phyloP scores from a whole-genome alignment of 768 basidiomycete species.

The Boletus eberwhitei region DNA sequence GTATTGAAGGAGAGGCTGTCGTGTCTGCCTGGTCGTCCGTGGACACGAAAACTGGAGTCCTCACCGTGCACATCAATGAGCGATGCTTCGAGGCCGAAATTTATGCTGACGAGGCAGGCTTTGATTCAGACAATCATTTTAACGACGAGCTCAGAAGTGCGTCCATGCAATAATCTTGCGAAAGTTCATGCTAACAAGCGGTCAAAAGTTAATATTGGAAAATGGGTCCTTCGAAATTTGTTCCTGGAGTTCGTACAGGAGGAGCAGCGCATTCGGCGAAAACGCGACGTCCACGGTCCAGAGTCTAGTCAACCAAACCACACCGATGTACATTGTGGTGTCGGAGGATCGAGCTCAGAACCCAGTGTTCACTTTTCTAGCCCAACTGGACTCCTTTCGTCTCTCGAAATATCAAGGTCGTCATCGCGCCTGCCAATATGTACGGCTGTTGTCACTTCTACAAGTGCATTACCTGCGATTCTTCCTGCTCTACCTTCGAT shows the following conservation, averaged over 20 bases:
- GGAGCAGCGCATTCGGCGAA: conserved; percentile 47
- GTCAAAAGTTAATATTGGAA: conserved; percentile 79
- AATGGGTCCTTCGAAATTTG: conserved; percentile 85
- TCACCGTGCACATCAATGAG: conserved; percentile 86
- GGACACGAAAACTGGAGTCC: conserved; percentile 85
- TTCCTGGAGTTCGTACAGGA: conserved; percentile 77
- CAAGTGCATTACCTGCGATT: conserved; percentile 64
- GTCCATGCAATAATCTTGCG: conserved; percentile 30
- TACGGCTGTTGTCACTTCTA: conserved; percentile 54
- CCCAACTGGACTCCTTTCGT: conserved; percentile 26
- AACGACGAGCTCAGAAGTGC: conserved; percentile 79
- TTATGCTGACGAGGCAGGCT: conserved; percentile 89
- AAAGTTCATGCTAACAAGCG: conserved; percentile 3
- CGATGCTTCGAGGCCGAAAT: conserved; percentile 92
- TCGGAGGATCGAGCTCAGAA: conserved; percentile 25
- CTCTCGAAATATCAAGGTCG: conserved; percentile 28
- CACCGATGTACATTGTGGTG: conserved; percentile 20
- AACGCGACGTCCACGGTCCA: conserved; percentile 27
- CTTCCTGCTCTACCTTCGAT: conserved; percentile 46
- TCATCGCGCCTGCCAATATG: conserved; percentile 25
- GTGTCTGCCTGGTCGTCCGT: conserved; percentile 81
- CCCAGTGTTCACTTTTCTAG: conserved; percentile 18
- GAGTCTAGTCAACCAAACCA: conserved; percentile 17
- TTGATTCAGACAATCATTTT: conserved; percentile 53
- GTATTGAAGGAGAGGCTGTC: conserved; percentile 94